Conservation (phyloP, 129 eudicot species). For the Flaveria ramosissima region DNA sequence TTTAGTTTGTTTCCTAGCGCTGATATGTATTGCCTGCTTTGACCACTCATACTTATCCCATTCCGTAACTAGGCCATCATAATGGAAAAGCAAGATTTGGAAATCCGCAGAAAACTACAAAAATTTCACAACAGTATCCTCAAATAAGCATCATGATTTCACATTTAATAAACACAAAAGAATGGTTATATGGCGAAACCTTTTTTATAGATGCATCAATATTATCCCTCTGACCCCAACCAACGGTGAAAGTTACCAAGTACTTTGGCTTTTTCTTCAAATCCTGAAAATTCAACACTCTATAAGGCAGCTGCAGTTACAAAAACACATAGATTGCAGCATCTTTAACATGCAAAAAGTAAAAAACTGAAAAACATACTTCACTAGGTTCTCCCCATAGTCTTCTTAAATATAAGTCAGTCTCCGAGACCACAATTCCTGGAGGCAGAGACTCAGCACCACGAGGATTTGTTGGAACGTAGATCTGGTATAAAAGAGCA, state of each 20-base stretch:
- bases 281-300: slow-evolving; percentile 62
- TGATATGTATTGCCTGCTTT: slow-evolving; percentile 69
- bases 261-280: slow-evolving; percentile 88
- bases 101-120: slow-evolving; percentile 75
- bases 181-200: slow-evolving; percentile 39
- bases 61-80: slow-evolving; percentile 70
- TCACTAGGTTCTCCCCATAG: slow-evolving; percentile 98
- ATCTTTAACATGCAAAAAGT: slow-evolving; percentile 6
- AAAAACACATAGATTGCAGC: slow-evolving; percentile 9
- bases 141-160: slow-evolving; percentile 13
- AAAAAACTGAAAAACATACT: slow-evolving; percentile 45
- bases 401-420: slow-evolving; percentile 86
- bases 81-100: slow-evolving; percentile 76
- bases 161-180: slow-evolving; percentile 1
- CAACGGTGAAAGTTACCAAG: slow-evolving; percentile 95
- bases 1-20: slow-evolving; percentile 70
- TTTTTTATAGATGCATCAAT: slow-evolving; percentile 80
- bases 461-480: slow-evolving; percentile 94
- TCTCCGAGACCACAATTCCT: slow-evolving; percentile 88
- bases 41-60: slow-evolving; percentile 95
- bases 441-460: slow-evolving; percentile 99
- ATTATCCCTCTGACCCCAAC: slow-evolving; percentile 81
- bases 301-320: slow-evolving; percentile 25
- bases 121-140: slow-evolving; percentile 25
- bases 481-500: slow-evolving; percentile 53